These are phyloP conservation scores for Takashimella koratensis DNA, from an alignment of 1,284 basidiomycete genomes.

Conservation along the genomic window DNA sequence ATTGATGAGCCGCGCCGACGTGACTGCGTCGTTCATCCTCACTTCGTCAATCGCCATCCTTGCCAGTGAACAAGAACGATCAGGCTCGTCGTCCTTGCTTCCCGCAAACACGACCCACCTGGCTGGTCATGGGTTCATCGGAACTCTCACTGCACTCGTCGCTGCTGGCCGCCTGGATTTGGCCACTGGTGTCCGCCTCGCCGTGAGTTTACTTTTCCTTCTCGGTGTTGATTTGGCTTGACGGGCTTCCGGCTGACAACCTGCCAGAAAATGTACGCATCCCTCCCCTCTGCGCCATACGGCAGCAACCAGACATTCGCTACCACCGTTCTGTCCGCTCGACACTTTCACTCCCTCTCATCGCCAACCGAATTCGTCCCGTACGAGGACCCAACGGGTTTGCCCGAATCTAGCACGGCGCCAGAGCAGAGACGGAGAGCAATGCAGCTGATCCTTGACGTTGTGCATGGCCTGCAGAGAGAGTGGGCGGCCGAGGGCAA, in stretches of 20 bases:
- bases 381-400: constrained; percentile 20
- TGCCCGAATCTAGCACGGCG: constrained; percentile 22
- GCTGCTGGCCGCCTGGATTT: constrained; percentile 44
- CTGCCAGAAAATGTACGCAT: constrained; percentile 37
- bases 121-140: constrained; percentile 48
- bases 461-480: constrained; percentile 38
- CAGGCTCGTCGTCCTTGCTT: constrained; percentile 28
- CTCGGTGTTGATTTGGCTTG: background rate
- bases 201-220: constrained; percentile 26
- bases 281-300: constrained; percentile 31
- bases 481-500: constrained; percentile 35
- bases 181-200: constrained; percentile 40
- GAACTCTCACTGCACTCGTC: constrained; percentile 45
- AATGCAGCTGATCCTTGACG: constrained; percentile 47
- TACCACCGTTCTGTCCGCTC: constrained; percentile 43
- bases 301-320: constrained; percentile 22
- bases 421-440: constrained; percentile 29
- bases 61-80: constrained; percentile 41
- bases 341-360: constrained; percentile 45
- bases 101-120: constrained; percentile 42
- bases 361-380: constrained; percentile 32
- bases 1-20: constrained; percentile 44
- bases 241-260: background rate
- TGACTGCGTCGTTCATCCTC: constrained; percentile 47
- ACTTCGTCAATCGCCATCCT: constrained; percentile 46